A percentile compares a stretch with the other conserved stretches of the same genome.
These are phyloP conservation scores for Xylaria sp. DNA, from an alignment of 2,329 filamentous ascomycete species.

Conservation along the genomic window DNA sequence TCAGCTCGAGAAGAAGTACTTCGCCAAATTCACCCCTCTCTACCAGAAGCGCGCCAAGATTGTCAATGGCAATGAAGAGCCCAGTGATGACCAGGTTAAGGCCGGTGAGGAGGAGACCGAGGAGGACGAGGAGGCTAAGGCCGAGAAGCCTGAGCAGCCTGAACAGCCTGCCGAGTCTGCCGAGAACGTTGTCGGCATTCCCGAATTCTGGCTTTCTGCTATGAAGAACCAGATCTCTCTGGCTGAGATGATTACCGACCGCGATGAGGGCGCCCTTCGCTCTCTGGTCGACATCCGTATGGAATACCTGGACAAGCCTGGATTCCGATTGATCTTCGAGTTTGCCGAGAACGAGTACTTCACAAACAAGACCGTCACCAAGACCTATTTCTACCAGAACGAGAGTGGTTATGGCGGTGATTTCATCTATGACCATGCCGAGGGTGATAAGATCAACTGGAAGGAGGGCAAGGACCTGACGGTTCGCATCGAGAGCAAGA, in stretches of 20 bases:
- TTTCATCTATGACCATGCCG: slow-evolving; percentile 99
- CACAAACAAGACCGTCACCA: slow-evolving; percentile 94
- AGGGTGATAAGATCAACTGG: slow-evolving; percentile 98
- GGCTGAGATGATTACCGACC: slow-evolving; percentile 97
- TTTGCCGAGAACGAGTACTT: slow-evolving; percentile 96
- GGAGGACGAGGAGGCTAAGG: slow-evolving; percentile 60
- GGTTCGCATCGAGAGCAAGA: slow-evolving; percentile 96
- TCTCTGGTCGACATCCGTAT: slow-evolving; percentile 91
- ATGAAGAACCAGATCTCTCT: slow-evolving; percentile 99
- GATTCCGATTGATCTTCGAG: slow-evolving; percentile 97
- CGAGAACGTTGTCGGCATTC: slow-evolving; percentile 74
- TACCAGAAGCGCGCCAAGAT: slow-evolving; percentile 95
- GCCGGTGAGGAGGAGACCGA: slow-evolving; percentile 81
- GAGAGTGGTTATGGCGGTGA: slow-evolving; percentile 98
- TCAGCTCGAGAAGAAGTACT: slow-evolving; percentile 99
- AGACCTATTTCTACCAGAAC: slow-evolving; percentile 99
- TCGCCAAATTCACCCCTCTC: slow-evolving; percentile 95
- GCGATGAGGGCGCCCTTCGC: slow-evolving; percentile 92
- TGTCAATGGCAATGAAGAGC: slow-evolving; percentile 84
- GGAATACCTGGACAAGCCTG: slow-evolving; percentile 98
- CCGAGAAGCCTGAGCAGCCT: slow-evolving; percentile 59
- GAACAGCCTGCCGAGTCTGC: slow-evolving; percentile 56
- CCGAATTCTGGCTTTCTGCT: slow-evolving; percentile 98
- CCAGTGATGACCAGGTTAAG: slow-evolving; percentile 83
- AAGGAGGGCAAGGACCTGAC: slow-evolving; percentile 91